These are phyloP conservation scores for Dovyalis caffra DNA, from an alignment of 345 rosid species.

Conservation along the genomic window DNA sequence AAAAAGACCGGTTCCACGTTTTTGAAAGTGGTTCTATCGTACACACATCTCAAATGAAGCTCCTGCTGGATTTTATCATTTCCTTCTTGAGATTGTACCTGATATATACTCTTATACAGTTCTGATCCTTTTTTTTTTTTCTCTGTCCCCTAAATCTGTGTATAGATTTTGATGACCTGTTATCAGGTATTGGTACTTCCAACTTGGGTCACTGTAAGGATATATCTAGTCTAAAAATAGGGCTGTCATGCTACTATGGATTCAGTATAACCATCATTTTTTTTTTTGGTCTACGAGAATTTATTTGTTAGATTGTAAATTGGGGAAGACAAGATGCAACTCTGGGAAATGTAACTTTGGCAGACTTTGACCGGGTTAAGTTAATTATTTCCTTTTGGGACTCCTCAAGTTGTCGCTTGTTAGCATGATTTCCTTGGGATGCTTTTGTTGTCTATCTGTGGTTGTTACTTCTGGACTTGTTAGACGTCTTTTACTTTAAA, in stretches of 20 bases:
- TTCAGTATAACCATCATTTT: neutral
- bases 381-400: neutral
- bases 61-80: slow-evolving; percentile 1
- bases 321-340: slow-evolving; percentile 3
- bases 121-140: slow-evolving; percentile 10
- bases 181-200: slow-evolving; percentile 27
- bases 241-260: slow-evolving; percentile 10
- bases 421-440: neutral
- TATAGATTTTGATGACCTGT: slow-evolving; percentile 16
- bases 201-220: slow-evolving; percentile 15
- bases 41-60: slow-evolving; percentile 10
- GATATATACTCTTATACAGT: slow-evolving; percentile 8
- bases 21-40: slow-evolving; percentile 27
- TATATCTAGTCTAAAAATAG: neutral
- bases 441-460: neutral
- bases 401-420: neutral
- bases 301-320: slow-evolving; percentile 9
- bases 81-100: slow-evolving; percentile 21
- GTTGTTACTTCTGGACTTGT: neutral
- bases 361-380: neutral
- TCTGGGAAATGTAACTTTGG: slow-evolving; percentile 3
- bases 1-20: slow-evolving; percentile 24
- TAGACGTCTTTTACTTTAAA: neutral
- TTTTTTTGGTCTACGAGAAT: neutral
- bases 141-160: slow-evolving; percentile 2